These are phyloP conservation scores for Osmanthus fragrans DNA, from an alignment of 257 asterid species.

Conservation along the genomic window DNA sequence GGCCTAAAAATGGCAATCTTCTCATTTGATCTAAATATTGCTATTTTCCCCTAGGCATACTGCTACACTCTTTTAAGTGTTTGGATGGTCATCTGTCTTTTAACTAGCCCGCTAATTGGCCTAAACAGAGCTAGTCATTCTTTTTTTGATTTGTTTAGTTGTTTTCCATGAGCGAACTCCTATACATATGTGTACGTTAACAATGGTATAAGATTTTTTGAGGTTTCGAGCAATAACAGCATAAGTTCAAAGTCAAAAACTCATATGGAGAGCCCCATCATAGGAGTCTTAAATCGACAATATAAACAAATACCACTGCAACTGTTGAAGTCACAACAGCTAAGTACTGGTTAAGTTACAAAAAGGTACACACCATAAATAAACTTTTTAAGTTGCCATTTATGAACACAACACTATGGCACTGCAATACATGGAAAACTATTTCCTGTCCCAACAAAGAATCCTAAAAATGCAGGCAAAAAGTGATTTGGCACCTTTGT, in stretches of 20 bases:
- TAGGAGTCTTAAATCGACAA: not conserved
- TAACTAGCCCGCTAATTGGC: too few species aligned
- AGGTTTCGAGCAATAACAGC: not conserved
- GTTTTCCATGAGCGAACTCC: too few species aligned
- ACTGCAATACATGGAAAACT: constrained; percentile 22
- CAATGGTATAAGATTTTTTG: not conserved
- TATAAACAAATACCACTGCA: constrained; percentile 29
- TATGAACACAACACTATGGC: constrained; percentile 52
- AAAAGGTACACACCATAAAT: constrained; percentile 35
- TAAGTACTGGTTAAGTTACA: constrained; percentile 29
- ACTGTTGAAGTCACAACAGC: constrained; percentile 38
- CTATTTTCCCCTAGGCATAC: too few species aligned
- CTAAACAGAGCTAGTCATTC: too few species aligned
- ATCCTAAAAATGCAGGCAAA: constrained; percentile 23
- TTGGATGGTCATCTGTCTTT: too few species aligned
- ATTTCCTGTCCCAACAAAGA: constrained; percentile 21
- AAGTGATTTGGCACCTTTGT: constrained; percentile 44
- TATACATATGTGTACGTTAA: not conserved
- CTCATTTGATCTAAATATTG: too few species aligned
- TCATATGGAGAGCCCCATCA: not conserved
- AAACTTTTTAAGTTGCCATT: constrained; percentile 51
- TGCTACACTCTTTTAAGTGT: too few species aligned
- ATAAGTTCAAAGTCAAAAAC: not conserved
- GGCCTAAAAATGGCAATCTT: too few species aligned
- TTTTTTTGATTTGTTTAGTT: too few species aligned